These are phyloP conservation scores for Thalassiosira exigua DNA, from an alignment of 352 stramenopile species.

Conservation along the genomic window DNA sequence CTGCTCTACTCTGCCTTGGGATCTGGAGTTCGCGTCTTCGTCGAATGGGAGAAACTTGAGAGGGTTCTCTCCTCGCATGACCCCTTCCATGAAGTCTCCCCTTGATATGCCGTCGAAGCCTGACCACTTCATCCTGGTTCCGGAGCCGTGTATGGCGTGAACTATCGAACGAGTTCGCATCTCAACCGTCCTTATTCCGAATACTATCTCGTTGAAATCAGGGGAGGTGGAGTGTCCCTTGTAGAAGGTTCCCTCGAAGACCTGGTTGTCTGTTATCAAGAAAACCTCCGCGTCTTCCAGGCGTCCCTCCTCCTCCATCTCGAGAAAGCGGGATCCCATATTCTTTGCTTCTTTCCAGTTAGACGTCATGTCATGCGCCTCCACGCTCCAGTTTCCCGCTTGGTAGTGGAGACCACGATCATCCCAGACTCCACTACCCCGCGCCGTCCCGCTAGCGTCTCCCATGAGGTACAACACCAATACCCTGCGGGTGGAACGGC, in stretches of 20 bases:
- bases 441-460: conserved; percentile 6
- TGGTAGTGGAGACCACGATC: background rate
- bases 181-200: conserved; percentile 41
- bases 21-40: conserved; percentile 2
- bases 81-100: conserved; percentile 45
- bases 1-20: background rate
- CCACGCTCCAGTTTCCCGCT: background rate
- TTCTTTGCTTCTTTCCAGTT: conserved; percentile 24
- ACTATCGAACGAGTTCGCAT: conserved; percentile 29
- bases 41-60: conserved; percentile 35
- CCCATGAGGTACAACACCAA: conserved; percentile 1
- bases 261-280: conserved; percentile 75
- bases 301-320: conserved; percentile 24
- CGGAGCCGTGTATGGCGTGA: conserved; percentile 49
- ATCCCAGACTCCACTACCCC: background rate
- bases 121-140: conserved; percentile 59
- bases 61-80: conserved; percentile 48
- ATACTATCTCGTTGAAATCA: conserved; percentile 44
- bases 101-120: conserved; percentile 56
- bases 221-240: conserved; percentile 45
- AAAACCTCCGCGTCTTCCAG: conserved; percentile 58
- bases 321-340: conserved; percentile 30
- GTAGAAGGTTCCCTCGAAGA: conserved; percentile 51
- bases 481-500: background rate
- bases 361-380: conserved; percentile 3